Evolutionary conservation across 2,329 filamentous ascomycete species (phyloP).

Genomic region (Leptographium wingfieldii): DNA sequence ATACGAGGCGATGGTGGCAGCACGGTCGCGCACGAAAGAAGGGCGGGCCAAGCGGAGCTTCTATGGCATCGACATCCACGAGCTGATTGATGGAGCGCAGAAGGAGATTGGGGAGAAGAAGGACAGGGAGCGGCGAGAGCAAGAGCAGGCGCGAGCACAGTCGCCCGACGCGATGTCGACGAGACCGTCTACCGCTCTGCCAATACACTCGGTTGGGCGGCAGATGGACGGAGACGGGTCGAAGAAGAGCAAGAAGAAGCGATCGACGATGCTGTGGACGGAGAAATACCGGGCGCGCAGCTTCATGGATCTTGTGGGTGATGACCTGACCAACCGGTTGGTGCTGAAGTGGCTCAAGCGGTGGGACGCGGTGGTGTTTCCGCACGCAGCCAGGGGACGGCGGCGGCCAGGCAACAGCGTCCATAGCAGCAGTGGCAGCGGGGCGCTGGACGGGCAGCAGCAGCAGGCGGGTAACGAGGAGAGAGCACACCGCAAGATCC

Average conservation of each 20-base stretch:
- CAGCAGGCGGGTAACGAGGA: conserved; percentile 44
- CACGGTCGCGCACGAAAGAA: conserved; percentile 52
- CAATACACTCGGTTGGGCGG: not conserved
- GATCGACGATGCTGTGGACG: conserved; percentile 63
- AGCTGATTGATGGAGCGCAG: conserved; percentile 59
- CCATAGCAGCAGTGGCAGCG: conserved; percentile 17
- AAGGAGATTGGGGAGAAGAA: conserved; percentile 36
- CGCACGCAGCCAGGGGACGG: conserved; percentile 52
- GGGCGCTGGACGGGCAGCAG: conserved; percentile 22
- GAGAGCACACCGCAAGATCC: conserved; percentile 70
- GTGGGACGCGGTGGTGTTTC: conserved; percentile 91
- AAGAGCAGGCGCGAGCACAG: not conserved
- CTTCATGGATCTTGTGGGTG: conserved; percentile 88
- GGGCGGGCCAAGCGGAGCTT: conserved; percentile 63
- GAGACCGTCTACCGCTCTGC: not conserved
- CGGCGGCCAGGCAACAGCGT: conserved; percentile 18
- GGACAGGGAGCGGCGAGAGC: conserved; percentile 23
- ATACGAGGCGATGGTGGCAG: conserved; percentile 56
- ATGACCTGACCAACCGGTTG: conserved; percentile 82
- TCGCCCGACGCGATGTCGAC: not conserved
- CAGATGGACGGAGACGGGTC: not conserved
- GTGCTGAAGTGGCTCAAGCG: conserved; percentile 88
- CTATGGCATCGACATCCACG: conserved; percentile 87
- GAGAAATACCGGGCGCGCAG: conserved; percentile 91
- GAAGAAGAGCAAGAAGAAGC: not conserved